Percentiles rank a stretch among this genome's conserved stretches.
Evolutionary conservation across 768 basidiomycete species (phyloP).

Genomic region (Agrocybe pediades): DNA sequence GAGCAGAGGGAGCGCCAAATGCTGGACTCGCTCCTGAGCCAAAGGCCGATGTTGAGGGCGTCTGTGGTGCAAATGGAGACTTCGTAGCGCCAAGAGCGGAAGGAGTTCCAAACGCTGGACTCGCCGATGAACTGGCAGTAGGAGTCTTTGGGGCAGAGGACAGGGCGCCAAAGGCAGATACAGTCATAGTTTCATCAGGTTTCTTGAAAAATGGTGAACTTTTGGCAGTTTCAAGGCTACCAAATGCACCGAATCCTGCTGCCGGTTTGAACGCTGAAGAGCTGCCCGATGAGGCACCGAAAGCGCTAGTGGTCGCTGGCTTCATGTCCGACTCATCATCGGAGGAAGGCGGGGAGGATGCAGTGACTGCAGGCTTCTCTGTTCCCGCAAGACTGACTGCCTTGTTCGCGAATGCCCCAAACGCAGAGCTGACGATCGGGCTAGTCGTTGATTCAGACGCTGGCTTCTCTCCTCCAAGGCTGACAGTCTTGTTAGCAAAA

Average conservation of each 20-base stretch:
- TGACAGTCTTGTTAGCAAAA: slow-evolving; percentile 16
- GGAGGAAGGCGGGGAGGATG: slow-evolving; percentile 13
- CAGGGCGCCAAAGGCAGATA: slow-evolving; percentile 38
- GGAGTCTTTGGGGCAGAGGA: slow-evolving; percentile 22
- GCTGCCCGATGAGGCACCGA: slow-evolving; percentile 29
- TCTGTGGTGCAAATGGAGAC: slow-evolving; percentile 30
- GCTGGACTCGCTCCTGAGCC: slow-evolving; percentile 18
- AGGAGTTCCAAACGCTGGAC: slow-evolving; percentile 36
- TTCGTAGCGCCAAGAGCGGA: slow-evolving; percentile 35
- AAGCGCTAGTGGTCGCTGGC: slow-evolving; percentile 23
- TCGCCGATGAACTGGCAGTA: slow-evolving; percentile 13
- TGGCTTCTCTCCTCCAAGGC: slow-evolving; percentile 9
- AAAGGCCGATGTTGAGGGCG: slow-evolving; percentile 27
- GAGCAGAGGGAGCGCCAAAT: slow-evolving; percentile 40
- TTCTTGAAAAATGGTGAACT: slow-evolving; percentile 59
- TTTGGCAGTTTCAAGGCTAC: slow-evolving; percentile 35
- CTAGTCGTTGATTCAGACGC: slow-evolving; percentile 2
- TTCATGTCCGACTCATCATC: slow-evolving; percentile 8
- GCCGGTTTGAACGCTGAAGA: slow-evolving; percentile 38
- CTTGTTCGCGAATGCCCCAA: slow-evolving; percentile 20
- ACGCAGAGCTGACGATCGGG: slow-evolving; percentile 13
- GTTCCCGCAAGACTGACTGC: background rate
- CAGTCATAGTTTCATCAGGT: slow-evolving; percentile 31
- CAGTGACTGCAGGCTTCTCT: slow-evolving; percentile 16
- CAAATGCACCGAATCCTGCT: slow-evolving; percentile 50